Percentiles rank a stretch among this genome's conserved stretches.
phyloP scores from a whole-genome alignment of 805 yeast genomes.

The Candida pseudofarinosa region DNA sequence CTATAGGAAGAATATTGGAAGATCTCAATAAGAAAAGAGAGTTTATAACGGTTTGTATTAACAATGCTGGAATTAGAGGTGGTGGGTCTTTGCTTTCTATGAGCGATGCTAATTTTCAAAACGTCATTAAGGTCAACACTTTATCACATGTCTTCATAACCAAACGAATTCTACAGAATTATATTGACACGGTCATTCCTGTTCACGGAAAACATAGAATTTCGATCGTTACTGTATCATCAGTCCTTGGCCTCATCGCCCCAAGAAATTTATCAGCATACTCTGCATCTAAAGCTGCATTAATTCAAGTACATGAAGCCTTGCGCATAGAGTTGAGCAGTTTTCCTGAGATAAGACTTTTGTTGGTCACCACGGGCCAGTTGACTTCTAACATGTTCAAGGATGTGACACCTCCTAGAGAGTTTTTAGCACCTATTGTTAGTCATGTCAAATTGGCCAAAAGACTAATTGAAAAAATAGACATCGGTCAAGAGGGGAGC shows the following conservation, averaged over 20 bases:
- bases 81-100: conserved; percentile 23
- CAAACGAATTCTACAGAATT: conserved; percentile 17
- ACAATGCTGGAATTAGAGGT: conserved; percentile 50
- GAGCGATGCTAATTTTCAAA: conserved; percentile 15
- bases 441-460: conserved; percentile 34
- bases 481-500: conserved; percentile 38
- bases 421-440: conserved; percentile 47
- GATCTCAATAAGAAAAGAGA: conserved; percentile 7
- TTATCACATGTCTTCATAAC: conserved; percentile 28
- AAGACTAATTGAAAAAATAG: conserved; percentile 27
- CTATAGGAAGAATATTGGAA: conserved; percentile 20
- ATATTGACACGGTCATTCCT: conserved; percentile 8
- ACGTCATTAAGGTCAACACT: conserved; percentile 27
- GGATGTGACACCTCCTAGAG: conserved; percentile 38
- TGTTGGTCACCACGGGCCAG: conserved; percentile 50
- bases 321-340: conserved; percentile 34
- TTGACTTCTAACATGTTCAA: conserved; percentile 45
- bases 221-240: conserved; percentile 42
- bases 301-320: conserved; percentile 42
- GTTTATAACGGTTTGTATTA: conserved; percentile 27
- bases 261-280: conserved; percentile 47
- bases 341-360: conserved; percentile 22
- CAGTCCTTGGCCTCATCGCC: conserved; percentile 46
- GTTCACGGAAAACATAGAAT: conserved; percentile 11
- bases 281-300: conserved; percentile 47